These are phyloP conservation scores for Metschnikowia matae DNA, from an alignment of 805 yeast genomes.

Conservation along the genomic window DNA sequence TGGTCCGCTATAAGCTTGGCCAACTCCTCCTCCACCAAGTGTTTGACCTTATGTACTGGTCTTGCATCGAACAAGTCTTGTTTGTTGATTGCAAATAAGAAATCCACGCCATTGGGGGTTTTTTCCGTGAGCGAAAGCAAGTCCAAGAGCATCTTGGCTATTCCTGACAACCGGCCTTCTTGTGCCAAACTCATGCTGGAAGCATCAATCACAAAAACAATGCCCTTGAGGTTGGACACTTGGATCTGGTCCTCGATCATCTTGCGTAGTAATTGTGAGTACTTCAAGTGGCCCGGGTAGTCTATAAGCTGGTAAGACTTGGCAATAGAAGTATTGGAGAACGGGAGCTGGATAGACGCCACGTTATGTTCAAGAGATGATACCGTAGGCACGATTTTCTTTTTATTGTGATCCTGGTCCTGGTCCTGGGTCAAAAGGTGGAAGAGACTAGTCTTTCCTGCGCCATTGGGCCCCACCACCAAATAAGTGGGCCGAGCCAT, in stretches of 20 bases:
- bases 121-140: conserved; percentile 61
- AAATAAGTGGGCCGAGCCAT: conserved; percentile 51
- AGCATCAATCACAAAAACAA: conserved; percentile 76
- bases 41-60: conserved; percentile 58
- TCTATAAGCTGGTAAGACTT: conserved; percentile 56
- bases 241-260: conserved; percentile 40
- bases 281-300: conserved; percentile 84
- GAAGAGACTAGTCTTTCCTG: conserved; percentile 66
- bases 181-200: conserved; percentile 50
- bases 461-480: conserved; percentile 58
- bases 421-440: conserved; percentile 20
- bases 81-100: conserved; percentile 79
- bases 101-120: conserved; percentile 65
- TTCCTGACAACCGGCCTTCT: conserved; percentile 27
- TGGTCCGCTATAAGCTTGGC: conserved; percentile 48
- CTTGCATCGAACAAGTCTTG: conserved; percentile 80
- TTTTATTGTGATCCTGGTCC: conserved; percentile 2
- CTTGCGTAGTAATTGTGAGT: conserved; percentile 54
- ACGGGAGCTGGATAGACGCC: conserved; percentile 28
- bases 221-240: conserved; percentile 51
- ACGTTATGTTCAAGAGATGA: conserved; percentile 38
- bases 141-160: conserved; percentile 56
- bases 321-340: conserved; percentile 32
- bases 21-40: conserved; percentile 61
- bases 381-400: conserved; percentile 22